These are phyloP conservation scores for Blastobotrys capitulatus DNA, from an alignment of 1,139 yeast genomes.

Conservation along the genomic window DNA sequence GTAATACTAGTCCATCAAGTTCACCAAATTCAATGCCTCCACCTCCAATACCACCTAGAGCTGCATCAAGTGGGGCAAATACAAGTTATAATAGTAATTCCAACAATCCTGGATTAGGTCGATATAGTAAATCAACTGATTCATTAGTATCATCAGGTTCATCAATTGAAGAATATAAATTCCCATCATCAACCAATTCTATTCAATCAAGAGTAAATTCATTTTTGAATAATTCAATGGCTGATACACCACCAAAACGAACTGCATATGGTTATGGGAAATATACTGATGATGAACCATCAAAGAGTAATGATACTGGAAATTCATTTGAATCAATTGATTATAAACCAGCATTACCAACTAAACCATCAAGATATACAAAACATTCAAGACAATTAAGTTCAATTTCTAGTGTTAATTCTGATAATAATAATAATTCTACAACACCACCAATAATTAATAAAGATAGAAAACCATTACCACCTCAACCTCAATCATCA, in stretches of 20 bases:
- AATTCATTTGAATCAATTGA: not conserved
- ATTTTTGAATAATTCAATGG: slow-evolving; percentile 40
- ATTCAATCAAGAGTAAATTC: slow-evolving; percentile 65
- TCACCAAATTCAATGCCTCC: slow-evolving; percentile 5
- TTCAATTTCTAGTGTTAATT: slow-evolving; percentile 22
- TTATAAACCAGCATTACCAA: not conserved
- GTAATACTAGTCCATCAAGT: slow-evolving; percentile 1
- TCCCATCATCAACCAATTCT: not conserved
- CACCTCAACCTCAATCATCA: slow-evolving; percentile 10
- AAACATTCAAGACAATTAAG: slow-evolving; percentile 24
- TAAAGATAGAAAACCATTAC: too few relatives aligned
- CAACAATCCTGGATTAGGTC: slow-evolving; percentile 3
- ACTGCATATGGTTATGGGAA: slow-evolving; percentile 77
- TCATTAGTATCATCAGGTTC: slow-evolving; percentile 11
- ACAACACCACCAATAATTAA: too few relatives aligned
- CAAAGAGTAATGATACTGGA: not conserved
- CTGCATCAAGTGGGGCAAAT: slow-evolving; percentile 11
- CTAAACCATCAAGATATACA: not conserved
- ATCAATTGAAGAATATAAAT: slow-evolving; percentile 13
- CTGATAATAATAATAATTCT: slow-evolving; percentile 8
- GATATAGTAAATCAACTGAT: slow-evolving; percentile 21
- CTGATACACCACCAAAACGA: slow-evolving; percentile 44
- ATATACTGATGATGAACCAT: slow-evolving; percentile 44
- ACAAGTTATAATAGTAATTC: not conserved
- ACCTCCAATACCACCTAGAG: slow-evolving; percentile 15